Conservation (phyloP, 2,329 filamentous ascomycete genomes). For the Pseudogymnoascus sp. region DNA sequence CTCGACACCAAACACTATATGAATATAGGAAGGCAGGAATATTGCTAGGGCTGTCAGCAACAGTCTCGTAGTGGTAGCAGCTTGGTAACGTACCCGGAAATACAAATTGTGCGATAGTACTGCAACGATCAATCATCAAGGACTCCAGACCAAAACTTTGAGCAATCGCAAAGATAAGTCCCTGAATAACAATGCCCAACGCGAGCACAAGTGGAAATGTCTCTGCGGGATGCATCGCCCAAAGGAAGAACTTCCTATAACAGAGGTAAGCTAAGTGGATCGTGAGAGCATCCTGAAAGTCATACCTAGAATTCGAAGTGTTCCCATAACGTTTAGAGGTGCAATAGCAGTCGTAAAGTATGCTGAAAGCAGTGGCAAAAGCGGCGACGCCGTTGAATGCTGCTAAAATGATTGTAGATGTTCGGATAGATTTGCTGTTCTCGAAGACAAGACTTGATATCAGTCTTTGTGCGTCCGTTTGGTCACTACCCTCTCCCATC, state of each 20-base stretch:
- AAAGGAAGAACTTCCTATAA: conserved; percentile 26
- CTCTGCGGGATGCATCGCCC: conserved; percentile 28
- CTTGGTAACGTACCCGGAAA: conserved; percentile 42
- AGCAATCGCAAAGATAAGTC: conserved; percentile 46
- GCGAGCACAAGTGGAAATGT: conserved; percentile 47
- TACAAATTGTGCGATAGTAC: conserved; percentile 46
- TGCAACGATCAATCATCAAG: conserved; percentile 44
- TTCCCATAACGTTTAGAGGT: conserved; percentile 26
- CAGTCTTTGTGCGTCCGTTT: conserved; percentile 10
- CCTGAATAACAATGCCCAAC: conserved; percentile 48
- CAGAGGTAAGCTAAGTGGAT: neutral
- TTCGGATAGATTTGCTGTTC: conserved; percentile 45
- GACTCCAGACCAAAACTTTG: conserved; percentile 47
- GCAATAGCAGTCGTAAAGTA: conserved; percentile 42
- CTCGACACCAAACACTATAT: conserved; percentile 57
- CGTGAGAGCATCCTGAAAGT: conserved; percentile 11
- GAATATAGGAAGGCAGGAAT: conserved; percentile 57
- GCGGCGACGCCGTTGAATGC: conserved; percentile 52
- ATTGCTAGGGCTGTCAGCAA: conserved; percentile 42
- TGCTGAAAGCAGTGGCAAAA: conserved; percentile 45
- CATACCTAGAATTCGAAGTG: conserved; percentile 34
- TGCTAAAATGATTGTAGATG: conserved; percentile 52
- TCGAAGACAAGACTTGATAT: conserved; percentile 27
- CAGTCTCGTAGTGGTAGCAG: neutral
- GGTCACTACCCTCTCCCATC: neutral